These are phyloP conservation scores for Penicillium sp. DNA, from an alignment of 2,329 filamentous ascomycete genomes.

Conservation along the genomic window DNA sequence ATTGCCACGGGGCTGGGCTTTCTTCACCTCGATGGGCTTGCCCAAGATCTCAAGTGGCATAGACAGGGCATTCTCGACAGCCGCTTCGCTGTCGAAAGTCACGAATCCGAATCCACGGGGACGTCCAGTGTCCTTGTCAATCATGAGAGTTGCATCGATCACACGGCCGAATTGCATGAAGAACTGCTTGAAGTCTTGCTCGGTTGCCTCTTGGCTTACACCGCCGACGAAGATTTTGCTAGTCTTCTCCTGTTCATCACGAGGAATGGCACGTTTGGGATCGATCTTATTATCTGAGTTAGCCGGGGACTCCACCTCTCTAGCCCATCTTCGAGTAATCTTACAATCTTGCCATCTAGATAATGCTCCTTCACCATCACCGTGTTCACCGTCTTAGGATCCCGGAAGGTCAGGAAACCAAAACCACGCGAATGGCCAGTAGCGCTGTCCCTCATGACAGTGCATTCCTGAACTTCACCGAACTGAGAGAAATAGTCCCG, in stretches of 20 bases:
- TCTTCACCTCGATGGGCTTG: constrained; percentile 97
- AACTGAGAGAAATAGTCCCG: constrained; percentile 97
- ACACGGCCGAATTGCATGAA: constrained; percentile 96
- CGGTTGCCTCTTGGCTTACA: constrained; percentile 93
- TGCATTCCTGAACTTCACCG: constrained; percentile 94
- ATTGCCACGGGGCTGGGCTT: constrained; percentile 91
- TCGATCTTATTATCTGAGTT: constrained; percentile 64
- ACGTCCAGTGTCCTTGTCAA: constrained; percentile 98
- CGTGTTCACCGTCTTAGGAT: constrained; percentile 95
- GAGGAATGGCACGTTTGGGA: constrained; percentile 91
- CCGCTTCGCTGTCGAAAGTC: constrained; percentile 92
- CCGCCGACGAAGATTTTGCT: constrained; percentile 98
- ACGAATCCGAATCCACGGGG: constrained; percentile 96
- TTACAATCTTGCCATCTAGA: constrained; percentile 94
- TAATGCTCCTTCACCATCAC: constrained; percentile 99
- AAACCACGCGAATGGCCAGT: constrained; percentile 93
- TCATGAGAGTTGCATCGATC: constrained; percentile 97
- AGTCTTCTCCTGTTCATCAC: constrained; percentile 96
- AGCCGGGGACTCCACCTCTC: background rate
- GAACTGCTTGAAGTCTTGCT: constrained; percentile 92
- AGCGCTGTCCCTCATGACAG: constrained; percentile 96
- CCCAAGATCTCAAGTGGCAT: constrained; percentile 85
- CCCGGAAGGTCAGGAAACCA: constrained; percentile 95
- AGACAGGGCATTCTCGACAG: constrained; percentile 84
- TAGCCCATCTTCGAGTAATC: constrained; percentile 28